phyloP scores from a whole-genome alignment of 2,329 filamentous ascomycete species.

The Colletotrichum chlorophyti region DNA sequence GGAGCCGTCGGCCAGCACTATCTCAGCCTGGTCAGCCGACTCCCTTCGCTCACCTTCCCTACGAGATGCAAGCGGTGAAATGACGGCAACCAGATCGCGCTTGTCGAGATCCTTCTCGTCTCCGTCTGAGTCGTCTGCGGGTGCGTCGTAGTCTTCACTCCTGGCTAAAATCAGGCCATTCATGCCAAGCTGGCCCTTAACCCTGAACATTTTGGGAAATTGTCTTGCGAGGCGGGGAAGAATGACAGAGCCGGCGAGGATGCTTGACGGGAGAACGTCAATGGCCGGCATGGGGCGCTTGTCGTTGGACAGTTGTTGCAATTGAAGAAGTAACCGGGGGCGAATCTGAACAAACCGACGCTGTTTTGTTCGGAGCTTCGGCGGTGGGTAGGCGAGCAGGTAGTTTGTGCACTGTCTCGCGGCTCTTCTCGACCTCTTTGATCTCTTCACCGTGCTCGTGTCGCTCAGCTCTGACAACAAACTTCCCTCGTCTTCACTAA shows the following conservation, averaged over 20 bases:
- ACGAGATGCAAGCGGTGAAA: slow-evolving; percentile 61
- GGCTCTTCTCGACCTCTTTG: slow-evolving; percentile 28
- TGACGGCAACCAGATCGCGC: slow-evolving; percentile 68
- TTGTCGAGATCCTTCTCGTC: slow-evolving; percentile 58
- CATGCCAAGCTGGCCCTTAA: slow-evolving; percentile 67
- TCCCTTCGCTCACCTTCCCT: slow-evolving; percentile 51
- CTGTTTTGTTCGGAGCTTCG: slow-evolving; percentile 65
- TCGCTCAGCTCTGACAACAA: slow-evolving; percentile 56
- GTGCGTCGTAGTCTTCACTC: slow-evolving; percentile 68
- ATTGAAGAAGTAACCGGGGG: slow-evolving; percentile 73
- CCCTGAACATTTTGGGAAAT: slow-evolving; percentile 69
- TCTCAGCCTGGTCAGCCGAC: slow-evolving; percentile 63
- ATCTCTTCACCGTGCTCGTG: slow-evolving; percentile 43
- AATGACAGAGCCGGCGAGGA: slow-evolving; percentile 61
- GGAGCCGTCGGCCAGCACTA: slow-evolving; percentile 69
- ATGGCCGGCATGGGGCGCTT: slow-evolving; percentile 71
- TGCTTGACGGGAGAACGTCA: slow-evolving; percentile 76
- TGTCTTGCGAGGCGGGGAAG: slow-evolving; percentile 65
- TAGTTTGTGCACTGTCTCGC: slow-evolving; percentile 67
- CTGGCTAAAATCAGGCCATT: slow-evolving; percentile 76
- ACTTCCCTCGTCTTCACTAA: slow-evolving; percentile 58
- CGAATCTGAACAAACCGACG: slow-evolving; percentile 71
- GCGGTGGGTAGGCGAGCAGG: slow-evolving; percentile 71
- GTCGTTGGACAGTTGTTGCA: slow-evolving; percentile 69
- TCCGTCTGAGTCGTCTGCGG: slow-evolving; percentile 51